Percentiles rank a stretch among this genome's conserved stretches.
These are phyloP conservation scores for Xanthoconium separans DNA, from an alignment of 1,284 basidiomycete genomes.

Conservation along the genomic window DNA sequence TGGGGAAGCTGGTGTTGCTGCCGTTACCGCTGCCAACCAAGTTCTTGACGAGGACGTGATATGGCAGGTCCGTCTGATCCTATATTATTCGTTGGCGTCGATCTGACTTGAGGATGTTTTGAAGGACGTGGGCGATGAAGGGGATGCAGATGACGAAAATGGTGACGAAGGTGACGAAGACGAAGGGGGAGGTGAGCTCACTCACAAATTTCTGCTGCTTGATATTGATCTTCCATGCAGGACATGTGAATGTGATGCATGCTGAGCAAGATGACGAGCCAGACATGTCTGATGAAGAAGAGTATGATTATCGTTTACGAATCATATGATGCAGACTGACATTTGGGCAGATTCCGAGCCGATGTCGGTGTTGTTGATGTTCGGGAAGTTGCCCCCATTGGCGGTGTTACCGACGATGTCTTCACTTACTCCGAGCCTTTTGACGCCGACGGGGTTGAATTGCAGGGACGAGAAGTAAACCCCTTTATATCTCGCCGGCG, in stretches of 20 bases:
- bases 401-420: conserved; percentile 41
- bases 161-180: conserved; percentile 46
- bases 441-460: conserved; percentile 38
- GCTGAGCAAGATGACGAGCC: conserved; percentile 57
- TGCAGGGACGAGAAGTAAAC: conserved; percentile 40
- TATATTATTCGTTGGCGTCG: not conserved
- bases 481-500: conserved; percentile 57
- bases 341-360: conserved; percentile 43
- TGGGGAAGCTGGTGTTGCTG: conserved; percentile 44
- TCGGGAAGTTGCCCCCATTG: conserved; percentile 37
- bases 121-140: conserved; percentile 60
- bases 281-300: conserved; percentile 73
- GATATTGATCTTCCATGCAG: conserved; percentile 18
- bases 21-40: conserved; percentile 38
- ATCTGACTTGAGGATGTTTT: conserved; percentile 9
- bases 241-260: conserved; percentile 43
- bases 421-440: conserved; percentile 56
- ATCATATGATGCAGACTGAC: conserved; percentile 11
- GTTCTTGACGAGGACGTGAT: conserved; percentile 56
- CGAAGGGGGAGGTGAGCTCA: conserved; percentile 40
- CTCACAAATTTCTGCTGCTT: not conserved
- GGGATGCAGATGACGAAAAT: conserved; percentile 51
- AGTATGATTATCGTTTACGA: conserved; percentile 40
- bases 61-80: conserved; percentile 64
- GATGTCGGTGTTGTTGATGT: conserved; percentile 50